A percentile compares a stretch with the other conserved stretches of the same genome.
Evolutionary conservation across 352 stramenopile species (phyloP).

Genomic region (Thraustochytrium striatum): DNA sequence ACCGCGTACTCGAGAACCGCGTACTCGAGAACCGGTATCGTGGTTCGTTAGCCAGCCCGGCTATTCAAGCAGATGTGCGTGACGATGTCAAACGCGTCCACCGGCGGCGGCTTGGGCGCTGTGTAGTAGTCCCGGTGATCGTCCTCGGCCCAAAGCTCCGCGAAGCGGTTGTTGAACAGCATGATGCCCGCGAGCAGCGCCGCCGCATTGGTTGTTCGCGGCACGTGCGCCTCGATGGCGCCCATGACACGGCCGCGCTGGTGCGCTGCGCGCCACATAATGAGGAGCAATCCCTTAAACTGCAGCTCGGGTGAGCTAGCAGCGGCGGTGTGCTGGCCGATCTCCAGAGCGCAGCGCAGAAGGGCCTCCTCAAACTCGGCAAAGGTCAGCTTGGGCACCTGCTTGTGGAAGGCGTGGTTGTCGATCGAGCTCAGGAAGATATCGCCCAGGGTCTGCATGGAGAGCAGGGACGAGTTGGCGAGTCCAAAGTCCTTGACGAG

Average conservation of each 20-base stretch:
- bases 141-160: conserved; percentile 43
- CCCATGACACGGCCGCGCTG: neutral
- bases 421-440: conserved; percentile 51
- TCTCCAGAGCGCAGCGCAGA: conserved; percentile 54
- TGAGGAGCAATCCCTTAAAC: conserved; percentile 51
- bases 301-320: neutral
- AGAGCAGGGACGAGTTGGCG: conserved; percentile 48
- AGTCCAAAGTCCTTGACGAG: conserved; percentile 56
- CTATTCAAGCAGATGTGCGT: too few relatives aligned
- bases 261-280: conserved; percentile 51
- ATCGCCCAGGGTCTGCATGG: conserved; percentile 51
- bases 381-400: conserved; percentile 53
- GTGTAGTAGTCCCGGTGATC: conserved; percentile 50
- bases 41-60: too few relatives aligned
- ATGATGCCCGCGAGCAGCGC: conserved; percentile 47
- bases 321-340: neutral
- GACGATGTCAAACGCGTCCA: conserved; percentile 37
- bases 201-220: conserved; percentile 39
- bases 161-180: conserved; percentile 51
- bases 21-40: too few relatives aligned
- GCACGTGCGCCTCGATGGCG: conserved; percentile 9
- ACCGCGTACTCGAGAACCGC: too few relatives aligned
- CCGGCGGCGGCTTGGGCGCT: neutral
- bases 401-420: conserved; percentile 1
- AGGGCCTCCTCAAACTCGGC: conserved; percentile 55